phyloP scores from a whole-genome alignment of 768 basidiomycete species.

The Dendrothele bispora region DNA sequence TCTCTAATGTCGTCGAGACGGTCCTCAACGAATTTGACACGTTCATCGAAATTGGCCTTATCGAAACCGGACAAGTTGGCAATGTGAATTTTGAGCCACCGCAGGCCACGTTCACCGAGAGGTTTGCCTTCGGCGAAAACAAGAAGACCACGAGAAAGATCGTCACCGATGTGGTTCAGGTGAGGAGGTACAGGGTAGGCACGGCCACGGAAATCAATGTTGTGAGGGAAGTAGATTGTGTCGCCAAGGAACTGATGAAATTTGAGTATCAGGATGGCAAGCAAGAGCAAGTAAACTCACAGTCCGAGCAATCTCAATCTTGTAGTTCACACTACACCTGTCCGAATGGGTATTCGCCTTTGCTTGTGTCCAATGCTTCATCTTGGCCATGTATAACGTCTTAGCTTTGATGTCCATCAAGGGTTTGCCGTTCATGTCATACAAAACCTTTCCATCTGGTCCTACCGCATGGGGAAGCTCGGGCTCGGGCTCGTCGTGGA shows the following conservation, averaged over 20 bases:
- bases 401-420: slow-evolving; percentile 59
- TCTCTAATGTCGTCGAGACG: slow-evolving; percentile 80
- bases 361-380: slow-evolving; percentile 52
- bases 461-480: slow-evolving; percentile 32
- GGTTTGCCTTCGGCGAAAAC: slow-evolving; percentile 78
- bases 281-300: slow-evolving; percentile 42
- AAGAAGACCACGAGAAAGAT: slow-evolving; percentile 85
- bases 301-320: slow-evolving; percentile 92
- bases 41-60: slow-evolving; percentile 92
- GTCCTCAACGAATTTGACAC: slow-evolving; percentile 75
- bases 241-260: slow-evolving; percentile 75
- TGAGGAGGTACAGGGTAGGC: slow-evolving; percentile 97
- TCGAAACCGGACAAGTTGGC: slow-evolving; percentile 93
- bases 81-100: slow-evolving; percentile 95
- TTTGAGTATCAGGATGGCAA: slow-evolving; percentile 6
- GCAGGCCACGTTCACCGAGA: slow-evolving; percentile 80
- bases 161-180: slow-evolving; percentile 94
- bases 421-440: too few relatives aligned
- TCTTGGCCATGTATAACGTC: slow-evolving; percentile 51
- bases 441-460: slow-evolving; percentile 10
- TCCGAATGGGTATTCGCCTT: slow-evolving; percentile 88
- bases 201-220: slow-evolving; percentile 95
- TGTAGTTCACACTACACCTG: slow-evolving; percentile 92
- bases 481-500: slow-evolving; percentile 66
- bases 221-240: slow-evolving; percentile 90